phyloP scores from a whole-genome alignment of 805 yeast genomes.

The Priceomyces medius region DNA sequence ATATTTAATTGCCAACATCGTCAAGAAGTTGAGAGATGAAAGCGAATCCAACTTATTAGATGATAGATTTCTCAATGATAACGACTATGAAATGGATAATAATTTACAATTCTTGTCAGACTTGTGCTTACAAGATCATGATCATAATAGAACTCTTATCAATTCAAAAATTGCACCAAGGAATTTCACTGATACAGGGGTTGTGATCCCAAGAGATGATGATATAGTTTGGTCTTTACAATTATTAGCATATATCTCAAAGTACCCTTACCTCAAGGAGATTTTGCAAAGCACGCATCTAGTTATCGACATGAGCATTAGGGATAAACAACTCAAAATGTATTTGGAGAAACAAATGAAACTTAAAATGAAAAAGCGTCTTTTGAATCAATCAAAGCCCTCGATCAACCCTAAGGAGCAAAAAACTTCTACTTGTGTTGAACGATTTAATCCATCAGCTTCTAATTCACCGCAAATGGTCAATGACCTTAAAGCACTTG shows the following conservation, averaged over 20 bases:
- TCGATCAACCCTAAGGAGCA: constrained; percentile 36
- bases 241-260: constrained; percentile 87
- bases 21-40: constrained; percentile 38
- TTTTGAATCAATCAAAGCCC: constrained; percentile 29
- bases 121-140: constrained; percentile 37
- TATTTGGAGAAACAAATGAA: constrained; percentile 36
- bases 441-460: constrained; percentile 32
- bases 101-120: constrained; percentile 41
- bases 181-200: constrained; percentile 55
- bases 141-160: constrained; percentile 22
- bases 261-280: constrained; percentile 78
- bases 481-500: constrained; percentile 30
- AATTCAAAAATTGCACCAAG: constrained; percentile 35
- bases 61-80: constrained; percentile 26
- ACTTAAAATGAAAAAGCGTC: constrained; percentile 27
- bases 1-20: constrained; percentile 33
- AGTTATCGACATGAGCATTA: constrained; percentile 59
- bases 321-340: constrained; percentile 40
- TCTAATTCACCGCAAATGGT: constrained; percentile 42
- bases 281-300: constrained; percentile 72
- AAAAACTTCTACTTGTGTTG: constrained; percentile 16
- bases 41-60: constrained; percentile 36
- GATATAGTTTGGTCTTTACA: constrained; percentile 94
- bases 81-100: constrained; percentile 43
- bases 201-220: constrained; percentile 85